phyloP scores from a whole-genome alignment of 2,329 filamentous ascomycete genomes.

The Lasiodiplodia sp. region DNA sequence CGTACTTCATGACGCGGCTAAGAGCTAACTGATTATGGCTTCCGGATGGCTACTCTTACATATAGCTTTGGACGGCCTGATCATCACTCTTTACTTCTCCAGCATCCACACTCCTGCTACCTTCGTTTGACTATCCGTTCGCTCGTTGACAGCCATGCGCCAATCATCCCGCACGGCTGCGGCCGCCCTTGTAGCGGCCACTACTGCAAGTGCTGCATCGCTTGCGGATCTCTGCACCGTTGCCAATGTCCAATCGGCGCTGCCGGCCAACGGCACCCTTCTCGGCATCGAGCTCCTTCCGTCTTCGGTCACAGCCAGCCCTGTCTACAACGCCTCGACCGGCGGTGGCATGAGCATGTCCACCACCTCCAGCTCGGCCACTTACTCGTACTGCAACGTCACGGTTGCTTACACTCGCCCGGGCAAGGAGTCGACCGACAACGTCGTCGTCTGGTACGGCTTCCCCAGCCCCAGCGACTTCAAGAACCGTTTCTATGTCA shows the following conservation, averaged over 20 bases:
- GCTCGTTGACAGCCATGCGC: constrained; percentile 26
- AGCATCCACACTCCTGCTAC: background rate
- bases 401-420: constrained; percentile 56
- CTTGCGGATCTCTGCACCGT: constrained; percentile 54
- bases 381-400: constrained; percentile 53
- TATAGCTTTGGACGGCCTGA: constrained; percentile 1
- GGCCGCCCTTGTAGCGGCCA: constrained; percentile 25
- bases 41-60: background rate
- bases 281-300: constrained; percentile 52
- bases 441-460: constrained; percentile 47
- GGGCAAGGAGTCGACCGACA: constrained; percentile 40
- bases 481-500: constrained; percentile 56
- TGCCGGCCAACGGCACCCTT: constrained; percentile 53
- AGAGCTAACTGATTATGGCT: background rate
- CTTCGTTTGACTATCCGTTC: background rate
- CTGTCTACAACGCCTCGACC: constrained; percentile 47
- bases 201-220: constrained; percentile 34
- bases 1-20: constrained; percentile 17
- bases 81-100: background rate
- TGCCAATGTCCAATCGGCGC: constrained; percentile 50
- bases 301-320: constrained; percentile 50
- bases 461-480: constrained; percentile 53
- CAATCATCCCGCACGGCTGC: constrained; percentile 26
- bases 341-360: constrained; percentile 37
- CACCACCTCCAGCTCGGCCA: constrained; percentile 33